phyloP scores from a whole-genome alignment of 805 yeast genomes.

The Candida dajiaensis region DNA sequence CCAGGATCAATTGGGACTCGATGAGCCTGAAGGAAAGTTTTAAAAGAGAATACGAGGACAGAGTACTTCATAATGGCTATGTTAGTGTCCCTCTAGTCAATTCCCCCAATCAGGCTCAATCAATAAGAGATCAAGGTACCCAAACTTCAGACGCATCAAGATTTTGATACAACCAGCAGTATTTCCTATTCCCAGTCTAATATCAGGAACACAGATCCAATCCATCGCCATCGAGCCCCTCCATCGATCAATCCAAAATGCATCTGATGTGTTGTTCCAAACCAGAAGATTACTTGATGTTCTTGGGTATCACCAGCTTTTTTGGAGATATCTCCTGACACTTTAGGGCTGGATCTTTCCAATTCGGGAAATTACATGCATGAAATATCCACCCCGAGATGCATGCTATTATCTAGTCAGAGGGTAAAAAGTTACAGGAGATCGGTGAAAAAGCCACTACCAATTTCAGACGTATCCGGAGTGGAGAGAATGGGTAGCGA shows the following conservation, averaged over 20 bases:
- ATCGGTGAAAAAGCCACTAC: background rate
- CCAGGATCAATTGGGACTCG: constrained; percentile 17
- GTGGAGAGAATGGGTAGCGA: background rate
- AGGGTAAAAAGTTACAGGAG: background rate
- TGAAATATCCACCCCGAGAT: background rate
- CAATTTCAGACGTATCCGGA: too few species aligned
- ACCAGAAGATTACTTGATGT: background rate
- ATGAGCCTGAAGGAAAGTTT: constrained; percentile 6
- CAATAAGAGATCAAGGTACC: background rate
- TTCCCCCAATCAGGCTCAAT: too few species aligned
- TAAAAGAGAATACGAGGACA: too few species aligned
- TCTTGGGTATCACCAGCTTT: background rate
- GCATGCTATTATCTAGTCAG: background rate
- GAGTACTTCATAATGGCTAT: too few species aligned
- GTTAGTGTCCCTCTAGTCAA: too few species aligned
- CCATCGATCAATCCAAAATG: too few species aligned
- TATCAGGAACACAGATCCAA: too few species aligned
- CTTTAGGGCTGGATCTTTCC: background rate
- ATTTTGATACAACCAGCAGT: background rate
- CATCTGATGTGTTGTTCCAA: background rate
- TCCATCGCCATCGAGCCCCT: too few species aligned
- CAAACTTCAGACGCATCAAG: too few species aligned
- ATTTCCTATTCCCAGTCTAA: too few species aligned
- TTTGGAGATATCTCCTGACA: background rate
- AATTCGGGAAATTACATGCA: background rate